Evolutionary conservation across 2,329 filamentous ascomycete genomes (phyloP), one percentile per base, ranked within the genome.

Genomic region (Dothistroma pini): DNA sequence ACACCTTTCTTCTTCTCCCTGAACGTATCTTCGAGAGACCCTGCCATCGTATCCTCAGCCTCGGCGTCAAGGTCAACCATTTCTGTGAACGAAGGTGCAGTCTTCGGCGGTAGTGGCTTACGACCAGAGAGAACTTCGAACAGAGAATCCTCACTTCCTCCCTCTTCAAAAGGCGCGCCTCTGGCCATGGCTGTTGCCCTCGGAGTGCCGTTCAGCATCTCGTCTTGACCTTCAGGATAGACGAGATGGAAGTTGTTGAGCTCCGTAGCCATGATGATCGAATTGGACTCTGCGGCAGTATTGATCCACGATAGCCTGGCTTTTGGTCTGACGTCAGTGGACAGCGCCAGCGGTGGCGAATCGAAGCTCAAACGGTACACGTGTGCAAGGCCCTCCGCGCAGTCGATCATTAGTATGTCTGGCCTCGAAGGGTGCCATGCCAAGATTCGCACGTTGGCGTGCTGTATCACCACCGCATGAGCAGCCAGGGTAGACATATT

Each of bases 81-180:
- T 53, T 73, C 67, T 12, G 69, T 74, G 66, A 69, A 70, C 25
- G 66, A 74, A 49, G 57, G 69, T 60, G 63, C 68, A 54, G 63
- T 67, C 50, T 68, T 71, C 12, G 68, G 71, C 12, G 76, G 77
- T 44, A 77, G 66, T 1, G 77, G 75, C 51, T 75, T 80, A n/a
- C 76, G 68, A 0, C 80, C 80, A 1, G 78, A 79, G 12, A 82
- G 67, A 6, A 81, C 77, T 25, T 81, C 78, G 54, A 78, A 78
- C 25, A 82, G 64, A 48, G 77, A 80, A 63, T 82, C 80, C 31
- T 81, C 78, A 56, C 75, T 77, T 5, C 72, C 73, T 6, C 77
- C 75, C 32, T 71, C 75, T 11, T 75, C 68, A 31, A 65, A 69
- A 8, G 12, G 57, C 12, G 51, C 64, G n/a, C 41, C 59, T 60